A percentile compares a stretch with the other conserved stretches of the same genome.
Conservation (phyloP, 306 rosid genomes). For the Cercis canadensis region DNA sequence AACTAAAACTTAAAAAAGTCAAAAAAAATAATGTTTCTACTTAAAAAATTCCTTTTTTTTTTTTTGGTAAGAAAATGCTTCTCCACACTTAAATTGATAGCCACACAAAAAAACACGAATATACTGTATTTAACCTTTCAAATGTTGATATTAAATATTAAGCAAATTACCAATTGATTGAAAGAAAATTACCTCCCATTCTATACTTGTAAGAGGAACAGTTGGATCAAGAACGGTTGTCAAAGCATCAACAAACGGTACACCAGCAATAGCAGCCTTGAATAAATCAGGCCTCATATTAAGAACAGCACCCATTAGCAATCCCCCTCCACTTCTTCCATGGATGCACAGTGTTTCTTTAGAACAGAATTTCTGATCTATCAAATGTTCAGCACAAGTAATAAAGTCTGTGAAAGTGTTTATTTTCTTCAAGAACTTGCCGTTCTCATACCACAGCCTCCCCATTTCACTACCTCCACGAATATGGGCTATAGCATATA, state of each 20-base stretch:
- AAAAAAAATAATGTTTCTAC: no score
- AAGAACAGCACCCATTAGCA: conserved; percentile 93
- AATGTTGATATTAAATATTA: conserved; percentile 21
- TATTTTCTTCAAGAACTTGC: conserved; percentile 83
- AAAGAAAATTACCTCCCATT: conserved; percentile 84
- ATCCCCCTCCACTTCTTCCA: conserved; percentile 97
- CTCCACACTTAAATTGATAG: no score
- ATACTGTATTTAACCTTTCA: conserved; percentile 16
- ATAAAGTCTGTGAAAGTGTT: conserved; percentile 92
- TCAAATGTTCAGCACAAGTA: conserved; percentile 86
- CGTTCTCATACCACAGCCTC: conserved; percentile 96
- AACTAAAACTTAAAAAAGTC: no score
- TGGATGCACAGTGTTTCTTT: conserved; percentile 77
- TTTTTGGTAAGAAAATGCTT: no score
- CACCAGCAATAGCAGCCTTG: conserved; percentile 90
- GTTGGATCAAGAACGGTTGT: conserved; percentile 98
- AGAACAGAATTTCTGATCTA: conserved; percentile 72
- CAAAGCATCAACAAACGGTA: conserved; percentile 94
- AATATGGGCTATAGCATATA: conserved; percentile 88
- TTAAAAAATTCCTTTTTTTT: no score
- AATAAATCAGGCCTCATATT: conserved; percentile 98
- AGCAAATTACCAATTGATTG: conserved; percentile 6
- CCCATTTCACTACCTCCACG: conserved; percentile 99
- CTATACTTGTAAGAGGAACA: conserved; percentile 92
- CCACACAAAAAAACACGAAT: conserved; percentile 6